Evolutionary conservation across 1,139 yeast species (phyloP).

Genomic region (Candida anutae): DNA sequence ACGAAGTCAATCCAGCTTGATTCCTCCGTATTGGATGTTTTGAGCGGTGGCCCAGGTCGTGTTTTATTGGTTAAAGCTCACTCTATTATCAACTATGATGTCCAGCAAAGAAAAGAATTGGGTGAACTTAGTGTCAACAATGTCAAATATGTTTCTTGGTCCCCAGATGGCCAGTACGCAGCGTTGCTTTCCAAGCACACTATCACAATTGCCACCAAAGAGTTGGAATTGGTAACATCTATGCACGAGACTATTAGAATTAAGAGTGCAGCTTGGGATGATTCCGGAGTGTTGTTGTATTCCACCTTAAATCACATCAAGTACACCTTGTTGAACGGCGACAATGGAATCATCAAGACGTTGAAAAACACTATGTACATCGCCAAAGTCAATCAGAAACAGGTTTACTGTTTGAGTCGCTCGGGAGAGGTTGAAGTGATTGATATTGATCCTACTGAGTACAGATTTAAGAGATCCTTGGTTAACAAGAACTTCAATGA

Average conservation of each 20-base stretch:
- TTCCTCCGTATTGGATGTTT: constrained; percentile 62
- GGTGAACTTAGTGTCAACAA: constrained; percentile 66
- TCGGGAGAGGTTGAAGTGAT: constrained; percentile 76
- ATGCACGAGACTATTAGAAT: constrained; percentile 96
- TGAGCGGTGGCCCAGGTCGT: constrained; percentile 76
- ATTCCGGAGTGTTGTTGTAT: constrained; percentile 81
- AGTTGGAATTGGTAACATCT: constrained; percentile 70
- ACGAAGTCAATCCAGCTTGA: constrained; percentile 81
- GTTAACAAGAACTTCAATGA: constrained; percentile 87
- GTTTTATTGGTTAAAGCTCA: constrained; percentile 67
- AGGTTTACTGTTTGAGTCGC: constrained; percentile 77
- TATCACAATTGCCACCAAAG: constrained; percentile 77
- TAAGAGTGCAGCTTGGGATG: constrained; percentile 98
- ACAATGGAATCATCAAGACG: constrained; percentile 88
- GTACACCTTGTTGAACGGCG: constrained; percentile 89
- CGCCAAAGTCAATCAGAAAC: constrained; percentile 60
- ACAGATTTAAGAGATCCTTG: constrained; percentile 88
- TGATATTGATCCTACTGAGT: constrained; percentile 91
- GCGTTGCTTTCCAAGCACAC: constrained; percentile 92
- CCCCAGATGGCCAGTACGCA: constrained; percentile 77
- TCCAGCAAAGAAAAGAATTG: constrained; percentile 80
- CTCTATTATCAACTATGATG: constrained; percentile 78
- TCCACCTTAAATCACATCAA: constrained; percentile 94
- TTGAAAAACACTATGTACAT: constrained; percentile 86
- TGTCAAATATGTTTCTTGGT: constrained; percentile 87